Conservation (phyloP, 352 stramenopile species). For the Phytopythium delawarense region DNA sequence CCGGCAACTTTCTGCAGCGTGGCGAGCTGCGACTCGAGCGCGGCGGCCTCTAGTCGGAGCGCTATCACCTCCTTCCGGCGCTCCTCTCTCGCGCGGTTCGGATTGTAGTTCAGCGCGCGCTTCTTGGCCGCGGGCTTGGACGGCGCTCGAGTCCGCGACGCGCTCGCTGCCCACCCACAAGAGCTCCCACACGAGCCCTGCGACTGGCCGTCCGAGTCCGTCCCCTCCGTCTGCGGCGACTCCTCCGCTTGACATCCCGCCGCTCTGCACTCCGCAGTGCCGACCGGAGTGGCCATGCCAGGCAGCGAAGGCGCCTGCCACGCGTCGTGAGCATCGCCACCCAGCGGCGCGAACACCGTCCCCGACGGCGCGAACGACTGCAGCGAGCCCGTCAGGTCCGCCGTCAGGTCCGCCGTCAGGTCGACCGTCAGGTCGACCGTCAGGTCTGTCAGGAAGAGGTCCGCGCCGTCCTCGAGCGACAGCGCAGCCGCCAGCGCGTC, state of each 20-base stretch:
- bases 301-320: not conserved
- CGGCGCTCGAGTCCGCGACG: not conserved
- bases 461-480: not conserved
- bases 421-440: not conserved
- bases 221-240: not conserved
- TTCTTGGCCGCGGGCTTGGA: constrained; percentile 7
- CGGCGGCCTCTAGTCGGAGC: not conserved
- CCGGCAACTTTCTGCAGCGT: not conserved
- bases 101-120: constrained; percentile 23
- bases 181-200: not conserved
- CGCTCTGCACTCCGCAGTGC: not conserved
- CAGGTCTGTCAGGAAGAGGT: not conserved
- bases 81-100: constrained; percentile 36
- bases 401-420: not conserved
- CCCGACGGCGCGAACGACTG: not conserved
- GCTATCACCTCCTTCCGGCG: constrained; percentile 31
- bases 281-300: not conserved
- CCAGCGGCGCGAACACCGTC: not conserved
- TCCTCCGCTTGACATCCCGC: not conserved
- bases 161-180: not conserved
- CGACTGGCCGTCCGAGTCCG: not conserved
- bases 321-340: not conserved
- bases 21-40: not conserved
- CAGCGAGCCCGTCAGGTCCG: not conserved
- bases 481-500: constrained; percentile 2